Percentiles rank a stretch among this genome's conserved stretches.
Evolutionary conservation across 441 rosid genomes (phyloP).

Genomic region (Eruca vesicaria): DNA sequence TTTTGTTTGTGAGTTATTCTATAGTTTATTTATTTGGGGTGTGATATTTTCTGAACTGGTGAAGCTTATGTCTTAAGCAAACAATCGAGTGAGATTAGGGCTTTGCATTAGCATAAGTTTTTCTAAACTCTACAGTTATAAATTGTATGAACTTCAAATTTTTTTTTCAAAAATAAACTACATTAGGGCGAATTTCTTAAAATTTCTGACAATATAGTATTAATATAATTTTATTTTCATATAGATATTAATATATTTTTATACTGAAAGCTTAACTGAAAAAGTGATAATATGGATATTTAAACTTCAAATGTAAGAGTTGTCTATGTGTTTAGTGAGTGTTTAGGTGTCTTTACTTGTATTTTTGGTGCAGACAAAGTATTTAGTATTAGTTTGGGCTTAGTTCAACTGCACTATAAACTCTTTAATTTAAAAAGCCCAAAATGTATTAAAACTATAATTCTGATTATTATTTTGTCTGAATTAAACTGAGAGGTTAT

Average conservation of each 20-base stretch:
- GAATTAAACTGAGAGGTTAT: neutral
- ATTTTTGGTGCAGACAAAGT: neutral
- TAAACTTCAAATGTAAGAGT: slow-evolving; percentile 10
- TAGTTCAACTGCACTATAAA: neutral
- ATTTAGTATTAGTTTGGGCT: neutral
- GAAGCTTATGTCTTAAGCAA: slow-evolving; percentile 5
- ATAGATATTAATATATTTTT: neutral
- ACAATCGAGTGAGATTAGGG: neutral
- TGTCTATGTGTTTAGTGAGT: neutral
- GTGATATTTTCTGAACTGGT: slow-evolving; percentile 12
- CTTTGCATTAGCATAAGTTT: neutral
- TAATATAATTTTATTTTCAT: neutral
- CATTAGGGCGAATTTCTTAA: neutral
- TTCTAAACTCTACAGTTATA: neutral
- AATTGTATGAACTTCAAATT: neutral
- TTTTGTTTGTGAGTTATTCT: slow-evolving; percentile 14
- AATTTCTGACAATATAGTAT: neutral
- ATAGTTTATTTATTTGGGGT: slow-evolving; percentile 25
- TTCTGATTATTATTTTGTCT: neutral
- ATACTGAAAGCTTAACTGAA: neutral
- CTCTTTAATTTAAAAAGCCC: neutral
- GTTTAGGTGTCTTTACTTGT: neutral
- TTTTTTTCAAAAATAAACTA: neutral
- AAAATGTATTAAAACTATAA: neutral
- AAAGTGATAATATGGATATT: neutral